Base-by-base conservation (phyloP, 2,329 filamentous ascomycete genomes). In the Penicillium verrucosum region DNA sequence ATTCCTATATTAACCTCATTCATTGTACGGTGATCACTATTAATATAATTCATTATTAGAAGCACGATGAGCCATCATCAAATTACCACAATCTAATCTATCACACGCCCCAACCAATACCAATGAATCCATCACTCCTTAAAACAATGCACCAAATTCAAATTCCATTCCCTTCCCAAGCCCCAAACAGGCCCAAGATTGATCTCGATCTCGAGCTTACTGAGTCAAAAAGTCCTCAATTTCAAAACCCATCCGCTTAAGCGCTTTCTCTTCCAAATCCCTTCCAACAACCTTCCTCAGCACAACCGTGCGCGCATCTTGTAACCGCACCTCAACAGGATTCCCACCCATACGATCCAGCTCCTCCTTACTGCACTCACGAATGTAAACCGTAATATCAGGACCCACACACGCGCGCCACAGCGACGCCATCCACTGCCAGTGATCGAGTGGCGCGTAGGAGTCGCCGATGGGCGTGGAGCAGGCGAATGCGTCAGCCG, bases 371-470 rank as follows among this genome's bases (percentile, higher is more conserved):
- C 72, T 69, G 46, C 73, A 73, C 37, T 78, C 74, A 5, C 73
- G 72, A 45, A 80, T 72, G 51, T 77, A 76, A 12, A 80, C 70
- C 0, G 77, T 79, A 50, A 79, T 73, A 59, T 97, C 93, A 0
- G 93, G 86, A 0, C 89, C 90, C 1, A 92, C 82, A 52, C 90
- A 89, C 10, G 91, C 90, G 10, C 92, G 86, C 93, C 93, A 97
- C 23, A 97, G 82, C 42, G 89, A 93, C 36, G 93, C 93, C 80
- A 94, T 91, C 93, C 93, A 97, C 73, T 95, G 89, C 92, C 93
- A 97, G 76, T 97, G 93, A 67, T 96, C 92, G n/a, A 89, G 82
- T 0, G 89, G 86, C 16, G 85, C 83, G 72, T 95, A 96, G 7
- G 82, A 80, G 69, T 96, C 92, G 18, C 81, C 78, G 63, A 95